These are phyloP conservation scores for Stenocarpella maydis DNA, from an alignment of 2,329 filamentous ascomycete species.

Conservation along the genomic window DNA sequence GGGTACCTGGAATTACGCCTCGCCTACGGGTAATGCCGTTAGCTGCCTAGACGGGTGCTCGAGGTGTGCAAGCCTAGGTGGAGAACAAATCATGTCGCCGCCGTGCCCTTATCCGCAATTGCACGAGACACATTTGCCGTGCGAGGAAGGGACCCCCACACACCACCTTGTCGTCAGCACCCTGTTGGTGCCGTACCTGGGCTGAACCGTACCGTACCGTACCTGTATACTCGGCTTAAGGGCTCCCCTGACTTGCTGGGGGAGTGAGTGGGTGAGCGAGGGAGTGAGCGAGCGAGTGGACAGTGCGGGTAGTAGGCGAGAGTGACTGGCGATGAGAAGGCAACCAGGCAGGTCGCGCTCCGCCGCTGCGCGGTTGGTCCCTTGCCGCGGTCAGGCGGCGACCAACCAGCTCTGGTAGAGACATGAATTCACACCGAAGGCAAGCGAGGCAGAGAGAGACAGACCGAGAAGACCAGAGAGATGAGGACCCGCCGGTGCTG, in stretches of 20 bases:
- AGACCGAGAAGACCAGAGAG: too few relatives aligned
- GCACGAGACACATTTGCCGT: conserved; percentile 16
- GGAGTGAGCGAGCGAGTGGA: too few relatives aligned
- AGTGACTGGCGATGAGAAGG: background rate
- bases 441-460: background rate
- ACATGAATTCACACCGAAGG: background rate
- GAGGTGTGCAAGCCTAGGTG: too few relatives aligned
- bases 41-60: conserved; percentile 3
- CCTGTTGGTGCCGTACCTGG: background rate
- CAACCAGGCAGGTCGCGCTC: background rate
- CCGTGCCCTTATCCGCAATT: background rate
- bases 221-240: too few relatives aligned
- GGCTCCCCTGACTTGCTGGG: background rate
- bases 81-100: too few relatives aligned
- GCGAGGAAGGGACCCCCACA: conserved; percentile 14
- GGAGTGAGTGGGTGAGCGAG: too few relatives aligned
- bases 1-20: conserved; percentile 18
- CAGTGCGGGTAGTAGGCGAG: too few relatives aligned
- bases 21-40: background rate
- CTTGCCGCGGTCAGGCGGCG: too few relatives aligned
- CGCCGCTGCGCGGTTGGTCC: background rate
- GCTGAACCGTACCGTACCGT: background rate
- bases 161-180: background rate
- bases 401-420: background rate
- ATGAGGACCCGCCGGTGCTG: background rate